phyloP scores from a whole-genome alignment of 345 rosid genomes.

The Corchorus capsularis region DNA sequence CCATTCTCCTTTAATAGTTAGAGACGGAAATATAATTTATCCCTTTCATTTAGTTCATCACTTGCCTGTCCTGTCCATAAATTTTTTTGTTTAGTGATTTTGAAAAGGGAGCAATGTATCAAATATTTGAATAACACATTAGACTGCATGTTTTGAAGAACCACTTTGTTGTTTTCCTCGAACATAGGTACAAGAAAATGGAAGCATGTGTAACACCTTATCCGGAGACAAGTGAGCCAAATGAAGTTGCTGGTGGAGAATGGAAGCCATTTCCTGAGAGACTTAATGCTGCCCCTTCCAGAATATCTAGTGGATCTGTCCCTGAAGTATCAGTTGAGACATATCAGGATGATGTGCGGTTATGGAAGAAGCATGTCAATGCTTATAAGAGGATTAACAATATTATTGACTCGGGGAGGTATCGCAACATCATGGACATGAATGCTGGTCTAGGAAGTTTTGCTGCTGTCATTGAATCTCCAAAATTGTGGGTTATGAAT shows the following conservation, averaged over 20 bases:
- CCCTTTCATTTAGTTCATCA: not conserved
- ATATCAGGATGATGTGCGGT: conserved; percentile 29
- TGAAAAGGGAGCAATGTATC: not conserved
- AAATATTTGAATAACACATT: not conserved
- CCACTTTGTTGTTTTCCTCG: not conserved
- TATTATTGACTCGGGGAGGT: conserved; percentile 42
- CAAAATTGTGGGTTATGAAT: conserved; percentile 43
- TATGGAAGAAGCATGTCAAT: conserved; percentile 45
- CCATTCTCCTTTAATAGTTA: not conserved
- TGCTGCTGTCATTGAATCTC: conserved; percentile 49
- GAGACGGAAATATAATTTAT: not conserved
- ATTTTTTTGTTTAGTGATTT: not conserved
- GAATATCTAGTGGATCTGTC: conserved; percentile 44
- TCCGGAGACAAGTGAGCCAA: conserved; percentile 32
- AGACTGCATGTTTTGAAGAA: not conserved
- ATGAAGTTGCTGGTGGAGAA: conserved; percentile 42
- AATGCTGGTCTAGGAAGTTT: conserved; percentile 53
- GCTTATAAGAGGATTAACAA: conserved; percentile 47
- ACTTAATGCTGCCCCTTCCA: conserved; percentile 43
- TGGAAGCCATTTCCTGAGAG: conserved; percentile 46
- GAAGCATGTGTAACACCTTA: conserved; percentile 47
- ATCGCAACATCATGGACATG: conserved; percentile 53
- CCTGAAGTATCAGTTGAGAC: conserved; percentile 40
- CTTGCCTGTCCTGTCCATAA: not conserved
- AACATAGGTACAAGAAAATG: conserved; percentile 47